Percentiles rank a stretch among this genome's conserved stretches.
Conservation (phyloP, 2,329 filamentous ascomycete genomes). For the Metarhizium humberi region DNA sequence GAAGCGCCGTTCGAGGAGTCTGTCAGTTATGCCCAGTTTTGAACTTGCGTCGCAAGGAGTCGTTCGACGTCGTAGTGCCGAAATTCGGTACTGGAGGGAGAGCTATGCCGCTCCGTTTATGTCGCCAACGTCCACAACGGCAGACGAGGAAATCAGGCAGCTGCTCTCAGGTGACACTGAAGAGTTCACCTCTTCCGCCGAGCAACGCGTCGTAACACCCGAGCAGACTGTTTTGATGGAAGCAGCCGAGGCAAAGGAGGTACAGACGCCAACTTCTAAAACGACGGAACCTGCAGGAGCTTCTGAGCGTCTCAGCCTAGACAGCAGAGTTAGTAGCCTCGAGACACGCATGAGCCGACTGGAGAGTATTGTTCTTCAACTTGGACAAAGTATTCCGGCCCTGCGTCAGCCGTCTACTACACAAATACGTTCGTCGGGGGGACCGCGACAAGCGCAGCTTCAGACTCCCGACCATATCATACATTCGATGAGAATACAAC, state of each 20-base stretch:
- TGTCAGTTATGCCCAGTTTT: constrained; percentile 43
- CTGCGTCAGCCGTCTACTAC: constrained; percentile 20
- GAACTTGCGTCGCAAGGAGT: constrained; percentile 18
- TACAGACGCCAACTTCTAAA: not conserved
- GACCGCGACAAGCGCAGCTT: not conserved
- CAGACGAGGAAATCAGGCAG: constrained; percentile 21
- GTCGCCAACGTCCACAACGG: constrained; percentile 41
- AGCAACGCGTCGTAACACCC: not conserved
- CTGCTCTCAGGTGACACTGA: constrained; percentile 19
- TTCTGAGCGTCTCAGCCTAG: constrained; percentile 40
- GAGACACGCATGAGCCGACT: constrained; percentile 43
- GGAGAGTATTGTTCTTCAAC: constrained; percentile 41
- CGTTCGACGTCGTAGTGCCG: constrained; percentile 47
- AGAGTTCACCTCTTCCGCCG: constrained; percentile 8
- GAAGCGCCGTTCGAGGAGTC: constrained; percentile 48
- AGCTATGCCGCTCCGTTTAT: constrained; percentile 44
- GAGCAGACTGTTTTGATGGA: not conserved
- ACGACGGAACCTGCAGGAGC: not conserved
- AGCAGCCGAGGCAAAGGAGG: not conserved
- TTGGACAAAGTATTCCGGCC: constrained; percentile 36
- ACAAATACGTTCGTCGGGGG: constrained; percentile 14
- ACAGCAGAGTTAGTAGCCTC: constrained; percentile 41
- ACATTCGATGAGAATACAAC: not conserved
- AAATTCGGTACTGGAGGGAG: constrained; percentile 55
- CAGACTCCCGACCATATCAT: not conserved